Evolutionary conservation across 2,329 filamentous ascomycete species (phyloP).

Genomic region (Fonsecaea nubica): DNA sequence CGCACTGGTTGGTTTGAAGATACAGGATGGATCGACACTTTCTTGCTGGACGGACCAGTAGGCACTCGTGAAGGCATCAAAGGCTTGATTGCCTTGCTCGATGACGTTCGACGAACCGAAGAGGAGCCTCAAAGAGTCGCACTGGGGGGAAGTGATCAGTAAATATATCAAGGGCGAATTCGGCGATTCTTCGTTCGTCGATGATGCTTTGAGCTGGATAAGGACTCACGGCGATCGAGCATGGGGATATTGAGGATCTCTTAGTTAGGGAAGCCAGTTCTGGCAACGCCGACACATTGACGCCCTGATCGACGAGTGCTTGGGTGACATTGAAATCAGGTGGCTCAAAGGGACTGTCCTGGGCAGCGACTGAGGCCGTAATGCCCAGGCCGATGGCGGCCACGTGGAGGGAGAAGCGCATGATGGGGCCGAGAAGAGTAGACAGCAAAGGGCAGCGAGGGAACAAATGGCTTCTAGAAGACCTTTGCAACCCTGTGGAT

Average conservation of each 20-base stretch:
- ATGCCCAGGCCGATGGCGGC: constrained; percentile 16
- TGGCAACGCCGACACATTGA: constrained; percentile 26
- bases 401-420: constrained; percentile 21
- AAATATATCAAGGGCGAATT: neutral
- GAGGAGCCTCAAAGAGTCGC: constrained; percentile 25
- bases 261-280: constrained; percentile 9
- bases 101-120: constrained; percentile 31
- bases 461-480: constrained; percentile 2
- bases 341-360: constrained; percentile 25
- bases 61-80: constrained; percentile 35
- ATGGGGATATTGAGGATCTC: constrained; percentile 22
- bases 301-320: constrained; percentile 26
- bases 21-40: constrained; percentile 45
- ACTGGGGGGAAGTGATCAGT: constrained; percentile 15
- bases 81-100: constrained; percentile 26
- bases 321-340: constrained; percentile 31
- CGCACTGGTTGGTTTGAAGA: constrained; percentile 44
- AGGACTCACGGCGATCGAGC: constrained; percentile 26
- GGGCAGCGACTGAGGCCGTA: constrained; percentile 2
- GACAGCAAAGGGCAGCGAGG: neutral
- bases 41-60: constrained; percentile 50
- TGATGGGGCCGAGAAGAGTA: constrained; percentile 10
- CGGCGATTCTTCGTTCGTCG: neutral
- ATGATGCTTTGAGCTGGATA: neutral
- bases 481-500: neutral